These are phyloP conservation scores for Tremellales sp. DNA, from an alignment of 1,284 basidiomycete genomes.

Conservation along the genomic window DNA sequence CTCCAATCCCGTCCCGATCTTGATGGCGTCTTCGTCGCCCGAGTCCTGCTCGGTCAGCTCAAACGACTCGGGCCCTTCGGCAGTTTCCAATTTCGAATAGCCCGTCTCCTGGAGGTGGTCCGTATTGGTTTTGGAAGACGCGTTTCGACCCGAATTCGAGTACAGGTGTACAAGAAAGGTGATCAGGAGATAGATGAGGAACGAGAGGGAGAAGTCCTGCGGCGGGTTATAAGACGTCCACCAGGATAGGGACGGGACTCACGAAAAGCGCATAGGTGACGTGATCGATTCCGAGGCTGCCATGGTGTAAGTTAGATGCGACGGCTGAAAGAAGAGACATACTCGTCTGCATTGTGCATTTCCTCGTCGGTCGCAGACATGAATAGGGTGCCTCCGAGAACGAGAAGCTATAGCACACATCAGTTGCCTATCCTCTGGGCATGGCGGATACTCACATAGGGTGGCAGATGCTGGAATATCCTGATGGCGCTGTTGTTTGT, in stretches of 20 bases:
- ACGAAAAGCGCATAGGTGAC: constrained; percentile 81
- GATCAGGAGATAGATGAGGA: constrained; percentile 70
- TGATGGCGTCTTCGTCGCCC: constrained; percentile 31
- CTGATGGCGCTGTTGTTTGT: constrained; percentile 44
- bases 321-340: constrained; percentile 7
- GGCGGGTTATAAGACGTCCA: background rate
- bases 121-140: constrained; percentile 19
- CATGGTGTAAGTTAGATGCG: constrained; percentile 3
- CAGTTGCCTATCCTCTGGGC: constrained; percentile 1
- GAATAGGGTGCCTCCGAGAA: constrained; percentile 66
- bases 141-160: constrained; percentile 60
- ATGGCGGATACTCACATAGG: constrained; percentile 60
- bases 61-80: constrained; percentile 37
- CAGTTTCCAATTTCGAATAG: constrained; percentile 30
- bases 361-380: constrained; percentile 92
- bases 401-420: constrained; percentile 56
- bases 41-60: constrained; percentile 38
- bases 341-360: constrained; percentile 59
- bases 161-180: constrained; percentile 59
- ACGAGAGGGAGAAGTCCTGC: constrained; percentile 64
- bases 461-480: constrained; percentile 77
- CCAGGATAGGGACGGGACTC: constrained; percentile 22
- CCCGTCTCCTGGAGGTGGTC: constrained; percentile 18
- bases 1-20: constrained; percentile 21
- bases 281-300: constrained; percentile 70